A percentile compares a stretch with the other conserved stretches of the same genome.
Evolutionary conservation across 352 stramenopile genomes (phyloP).

Genomic region (Elongisporangium anandrum): DNA sequence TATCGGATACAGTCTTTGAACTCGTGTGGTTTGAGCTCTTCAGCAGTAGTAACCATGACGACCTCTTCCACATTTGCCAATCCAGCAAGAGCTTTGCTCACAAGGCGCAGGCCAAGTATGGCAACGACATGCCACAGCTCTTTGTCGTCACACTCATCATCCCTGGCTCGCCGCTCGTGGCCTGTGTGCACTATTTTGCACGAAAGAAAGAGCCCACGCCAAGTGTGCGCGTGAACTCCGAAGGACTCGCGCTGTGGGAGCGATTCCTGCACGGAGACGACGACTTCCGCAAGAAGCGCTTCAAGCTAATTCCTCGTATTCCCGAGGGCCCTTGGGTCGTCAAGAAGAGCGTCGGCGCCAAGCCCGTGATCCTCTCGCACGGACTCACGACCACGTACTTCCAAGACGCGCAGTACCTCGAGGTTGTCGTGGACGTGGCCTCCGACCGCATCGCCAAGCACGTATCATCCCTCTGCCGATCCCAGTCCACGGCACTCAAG

Average conservation of each 20-base stretch:
- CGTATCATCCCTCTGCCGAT: slow-evolving; percentile 71
- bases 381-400: slow-evolving; percentile 61
- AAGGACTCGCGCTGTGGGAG: slow-evolving; percentile 50
- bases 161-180: slow-evolving; percentile 56
- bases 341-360: slow-evolving; percentile 72
- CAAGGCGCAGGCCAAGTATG: slow-evolving; percentile 56
- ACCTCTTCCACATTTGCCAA: slow-evolving; percentile 63
- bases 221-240: slow-evolving; percentile 10
- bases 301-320: slow-evolving; percentile 80
- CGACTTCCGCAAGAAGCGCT: slow-evolving; percentile 57
- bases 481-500: slow-evolving; percentile 54
- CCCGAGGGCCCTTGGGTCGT: slow-evolving; percentile 79
- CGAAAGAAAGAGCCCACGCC: slow-evolving; percentile 22
- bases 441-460: slow-evolving; percentile 73
- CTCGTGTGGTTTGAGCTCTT: slow-evolving; percentile 84
- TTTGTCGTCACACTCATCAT: slow-evolving; percentile 77
- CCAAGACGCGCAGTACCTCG: slow-evolving; percentile 56
- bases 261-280: slow-evolving; percentile 61
- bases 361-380: slow-evolving; percentile 74
- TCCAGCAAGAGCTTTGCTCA: slow-evolving; percentile 68
- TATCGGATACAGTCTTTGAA: slow-evolving; percentile 53
- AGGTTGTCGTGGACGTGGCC: slow-evolving; percentile 74
- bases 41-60: slow-evolving; percentile 44
- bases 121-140: slow-evolving; percentile 60
- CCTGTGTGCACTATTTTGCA: slow-evolving; percentile 75